Conservation (phyloP, 176 grass and related monocot genomes). For the Avena atlantica region DNA sequence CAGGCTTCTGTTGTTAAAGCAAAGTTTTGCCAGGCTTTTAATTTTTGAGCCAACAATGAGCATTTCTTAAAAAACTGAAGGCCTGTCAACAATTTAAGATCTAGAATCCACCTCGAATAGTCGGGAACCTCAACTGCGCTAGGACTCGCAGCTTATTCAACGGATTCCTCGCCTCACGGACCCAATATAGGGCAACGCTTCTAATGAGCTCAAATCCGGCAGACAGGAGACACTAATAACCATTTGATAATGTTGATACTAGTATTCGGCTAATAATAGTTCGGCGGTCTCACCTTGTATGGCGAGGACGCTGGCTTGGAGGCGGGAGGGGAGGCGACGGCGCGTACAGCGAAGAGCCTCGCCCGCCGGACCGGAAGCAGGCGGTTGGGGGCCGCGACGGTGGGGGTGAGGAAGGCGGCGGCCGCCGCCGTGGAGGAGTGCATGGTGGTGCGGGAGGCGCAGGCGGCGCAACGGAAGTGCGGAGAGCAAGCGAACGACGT, state of each 20-base stretch:
- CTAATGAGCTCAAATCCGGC: constrained; percentile 1
- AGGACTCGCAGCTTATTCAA: neutral
- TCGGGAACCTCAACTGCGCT: neutral
- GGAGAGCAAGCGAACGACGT: constrained; percentile 44
- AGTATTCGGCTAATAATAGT: neutral
- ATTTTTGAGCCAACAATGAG: neutral
- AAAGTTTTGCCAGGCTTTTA: neutral
- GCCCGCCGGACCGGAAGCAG: constrained; percentile 29
- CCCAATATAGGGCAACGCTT: neutral
- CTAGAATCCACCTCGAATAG: neutral
- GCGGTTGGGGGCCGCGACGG: constrained; percentile 27
- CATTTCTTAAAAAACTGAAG: constrained; percentile 7
- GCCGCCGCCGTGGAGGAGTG: constrained; percentile 36
- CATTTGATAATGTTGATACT: neutral
- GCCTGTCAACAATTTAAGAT: neutral
- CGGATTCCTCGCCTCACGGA: neutral
- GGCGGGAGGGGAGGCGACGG: constrained; percentile 67
- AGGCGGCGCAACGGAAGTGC: neutral
- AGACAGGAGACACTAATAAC: neutral
- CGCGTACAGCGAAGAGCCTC: constrained; percentile 54
- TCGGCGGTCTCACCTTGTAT: constrained; percentile 62
- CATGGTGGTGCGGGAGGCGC: constrained; percentile 32
- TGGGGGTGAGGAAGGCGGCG: constrained; percentile 39
- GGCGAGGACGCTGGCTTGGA: constrained; percentile 46
- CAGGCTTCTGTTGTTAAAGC: neutral